Percentiles rank a stretch among this genome's conserved stretches.
These are phyloP conservation scores for Ustilago trichophora DNA, from an alignment of 1,284 basidiomycete genomes.

Conservation along the genomic window DNA sequence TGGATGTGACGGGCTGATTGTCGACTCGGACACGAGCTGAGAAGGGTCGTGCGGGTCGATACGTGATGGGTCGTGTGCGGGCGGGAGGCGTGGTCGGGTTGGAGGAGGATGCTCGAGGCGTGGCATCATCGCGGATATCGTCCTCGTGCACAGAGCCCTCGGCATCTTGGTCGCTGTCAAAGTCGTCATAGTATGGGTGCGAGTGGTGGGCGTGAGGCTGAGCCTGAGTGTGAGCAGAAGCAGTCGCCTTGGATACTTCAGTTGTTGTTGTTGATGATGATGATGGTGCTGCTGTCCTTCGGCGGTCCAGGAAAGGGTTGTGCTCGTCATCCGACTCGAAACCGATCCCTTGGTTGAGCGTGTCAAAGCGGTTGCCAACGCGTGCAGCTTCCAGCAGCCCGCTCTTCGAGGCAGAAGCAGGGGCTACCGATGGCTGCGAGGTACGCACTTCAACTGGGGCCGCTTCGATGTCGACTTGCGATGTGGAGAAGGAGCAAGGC, in stretches of 20 bases:
- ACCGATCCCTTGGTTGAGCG: slow-evolving; percentile 11
- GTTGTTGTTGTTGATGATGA: no score
- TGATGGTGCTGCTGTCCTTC: neutral
- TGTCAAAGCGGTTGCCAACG: slow-evolving; percentile 9
- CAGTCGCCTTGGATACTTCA: neutral
- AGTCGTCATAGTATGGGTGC: slow-evolving; percentile 24
- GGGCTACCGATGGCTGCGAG: neutral
- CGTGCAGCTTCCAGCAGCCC: slow-evolving; percentile 1
- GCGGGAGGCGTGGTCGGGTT: slow-evolving; percentile 9
- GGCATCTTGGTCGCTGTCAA: slow-evolving; percentile 39
- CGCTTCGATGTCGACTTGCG: neutral
- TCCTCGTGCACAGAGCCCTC: slow-evolving; percentile 24
- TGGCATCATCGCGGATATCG: neutral
- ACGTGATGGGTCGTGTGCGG: neutral
- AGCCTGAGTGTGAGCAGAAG: no score
- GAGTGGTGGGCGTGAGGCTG: slow-evolving; percentile 1
- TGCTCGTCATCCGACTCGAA: slow-evolving; percentile 41
- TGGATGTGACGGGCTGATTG: slow-evolving; percentile 14
- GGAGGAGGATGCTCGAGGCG: slow-evolving; percentile 16
- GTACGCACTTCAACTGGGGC: neutral
- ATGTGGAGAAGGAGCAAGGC: slow-evolving; percentile 1
- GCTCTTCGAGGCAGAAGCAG: neutral
- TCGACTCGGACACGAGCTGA: slow-evolving; percentile 20
- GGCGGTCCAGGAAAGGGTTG: slow-evolving; percentile 32
- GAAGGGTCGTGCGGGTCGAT: slow-evolving; percentile 25